A percentile compares a stretch with the other conserved stretches of the same genome.
These are phyloP conservation scores for Fusarium sp. DNA, from an alignment of 2,329 filamentous ascomycete species.

Conservation along the genomic window DNA sequence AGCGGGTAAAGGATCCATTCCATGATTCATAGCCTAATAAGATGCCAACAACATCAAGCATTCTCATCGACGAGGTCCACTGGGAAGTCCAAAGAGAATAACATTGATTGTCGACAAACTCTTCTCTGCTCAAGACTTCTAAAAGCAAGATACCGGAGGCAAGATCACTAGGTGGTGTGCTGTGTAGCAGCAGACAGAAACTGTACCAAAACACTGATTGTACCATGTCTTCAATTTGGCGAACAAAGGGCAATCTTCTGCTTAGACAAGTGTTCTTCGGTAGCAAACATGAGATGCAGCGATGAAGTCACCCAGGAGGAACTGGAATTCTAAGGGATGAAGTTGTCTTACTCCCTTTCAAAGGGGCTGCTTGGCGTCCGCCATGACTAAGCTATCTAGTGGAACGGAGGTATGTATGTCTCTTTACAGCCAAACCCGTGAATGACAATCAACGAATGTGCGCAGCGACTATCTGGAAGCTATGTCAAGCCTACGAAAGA, in stretches of 20 bases:
- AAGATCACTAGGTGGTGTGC: neutral
- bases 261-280: conserved; percentile 2
- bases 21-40: neutral
- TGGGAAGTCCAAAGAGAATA: neutral
- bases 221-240: conserved; percentile 4
- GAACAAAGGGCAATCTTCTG: conserved; percentile 5
- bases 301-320: conserved; percentile 34
- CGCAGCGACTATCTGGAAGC: neutral
- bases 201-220: neutral
- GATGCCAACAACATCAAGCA: neutral
- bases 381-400: conserved; percentile 42
- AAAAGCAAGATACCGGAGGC: neutral
- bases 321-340: conserved; percentile 49
- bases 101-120: neutral
- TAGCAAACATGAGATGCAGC: conserved; percentile 10
- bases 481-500: neutral
- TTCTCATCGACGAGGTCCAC: neutral
- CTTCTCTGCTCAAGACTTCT: conserved; percentile 24
- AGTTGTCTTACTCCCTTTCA: conserved; percentile 41
- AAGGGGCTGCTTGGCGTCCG: conserved; percentile 30
- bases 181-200: neutral
- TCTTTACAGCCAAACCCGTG: neutral
- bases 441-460: neutral
- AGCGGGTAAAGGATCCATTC: neutral
- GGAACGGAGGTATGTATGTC: conserved; percentile 4